A percentile compares a stretch with the other conserved stretches of the same genome.
These are phyloP conservation scores for Tulasnella sp. DNA, from an alignment of 768 basidiomycete genomes.

Conservation along the genomic window DNA sequence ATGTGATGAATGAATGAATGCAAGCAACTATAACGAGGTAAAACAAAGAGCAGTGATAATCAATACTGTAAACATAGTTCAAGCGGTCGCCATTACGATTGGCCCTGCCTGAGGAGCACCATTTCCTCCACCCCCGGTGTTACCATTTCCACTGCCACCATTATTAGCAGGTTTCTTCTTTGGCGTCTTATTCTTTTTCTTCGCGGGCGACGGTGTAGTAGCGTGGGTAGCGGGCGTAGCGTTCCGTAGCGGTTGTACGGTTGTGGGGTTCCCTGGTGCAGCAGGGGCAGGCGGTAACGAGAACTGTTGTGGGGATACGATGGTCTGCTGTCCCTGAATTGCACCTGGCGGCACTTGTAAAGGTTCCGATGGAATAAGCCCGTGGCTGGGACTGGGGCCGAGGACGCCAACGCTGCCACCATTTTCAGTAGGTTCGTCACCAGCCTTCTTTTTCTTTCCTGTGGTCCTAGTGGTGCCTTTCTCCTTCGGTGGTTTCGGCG, in stretches of 20 bases:
- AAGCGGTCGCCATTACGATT: conserved; percentile 8
- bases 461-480: background rate
- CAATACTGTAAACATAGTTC: background rate
- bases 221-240: background rate
- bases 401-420: background rate
- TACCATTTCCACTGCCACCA: background rate
- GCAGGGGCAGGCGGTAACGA: background rate
- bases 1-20: too few species aligned
- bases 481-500: conserved; percentile 3
- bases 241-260: background rate
- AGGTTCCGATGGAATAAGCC: background rate
- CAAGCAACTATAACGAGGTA: background rate
- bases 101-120: conserved; percentile 11
- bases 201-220: conserved; percentile 2
- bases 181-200: conserved; percentile 1
- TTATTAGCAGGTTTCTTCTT: conserved; percentile 6
- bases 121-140: background rate
- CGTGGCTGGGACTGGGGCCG: background rate
- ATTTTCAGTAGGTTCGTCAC: background rate
- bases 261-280: background rate
- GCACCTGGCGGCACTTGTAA: background rate
- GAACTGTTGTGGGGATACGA: background rate
- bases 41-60: background rate
- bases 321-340: background rate
- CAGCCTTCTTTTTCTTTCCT: conserved; percentile 37